Percentiles rank a stretch among this genome's conserved stretches.
Conservation (phyloP, 495 filamentous ascomycete genomes). For the Lindgomyces ingoldianus region DNA sequence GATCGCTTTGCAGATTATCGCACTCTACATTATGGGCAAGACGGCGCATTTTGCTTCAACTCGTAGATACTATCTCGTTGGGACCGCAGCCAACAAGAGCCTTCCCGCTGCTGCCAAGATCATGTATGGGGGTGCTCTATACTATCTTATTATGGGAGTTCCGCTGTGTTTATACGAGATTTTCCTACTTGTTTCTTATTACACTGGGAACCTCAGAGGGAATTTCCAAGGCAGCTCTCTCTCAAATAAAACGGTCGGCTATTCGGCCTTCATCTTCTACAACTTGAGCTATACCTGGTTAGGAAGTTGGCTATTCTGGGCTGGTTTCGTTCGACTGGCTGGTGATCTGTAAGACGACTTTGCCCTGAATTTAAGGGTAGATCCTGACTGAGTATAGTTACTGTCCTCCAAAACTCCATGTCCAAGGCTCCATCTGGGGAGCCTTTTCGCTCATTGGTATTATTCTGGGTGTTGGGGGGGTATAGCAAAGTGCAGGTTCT, state of each 20-base stretch:
- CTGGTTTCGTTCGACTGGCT: conserved; percentile 16
- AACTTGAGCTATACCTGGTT: conserved; percentile 8
- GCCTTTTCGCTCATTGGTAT: conserved; percentile 14
- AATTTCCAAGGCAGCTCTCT: no score
- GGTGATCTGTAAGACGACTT: conserved; percentile 12
- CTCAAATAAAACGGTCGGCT: neutral
- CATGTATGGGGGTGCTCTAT: neutral
- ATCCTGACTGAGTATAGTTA: conserved; percentile 5
- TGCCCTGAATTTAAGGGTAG: neutral
- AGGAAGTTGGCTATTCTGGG: conserved; percentile 24
- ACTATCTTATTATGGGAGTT: neutral
- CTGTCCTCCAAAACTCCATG: conserved; percentile 14
- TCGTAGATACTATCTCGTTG: neutral
- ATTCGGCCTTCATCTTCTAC: conserved; percentile 1
- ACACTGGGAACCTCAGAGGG: no score
- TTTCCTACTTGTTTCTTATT: no score
- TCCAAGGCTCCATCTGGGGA: conserved; percentile 14
- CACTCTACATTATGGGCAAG: conserved; percentile 22
- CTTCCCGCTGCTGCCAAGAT: neutral
- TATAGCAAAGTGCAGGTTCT: neutral
- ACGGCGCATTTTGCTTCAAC: conserved; percentile 6
- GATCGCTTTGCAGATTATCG: conserved; percentile 10
- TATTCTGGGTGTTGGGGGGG: neutral
- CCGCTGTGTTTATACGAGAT: no score
- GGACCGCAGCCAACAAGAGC: neutral